A percentile compares a stretch with the other conserved stretches of the same genome.
Evolutionary conservation across 805 yeast genomes (phyloP).

Genomic region (Candida tammaniensis): DNA sequence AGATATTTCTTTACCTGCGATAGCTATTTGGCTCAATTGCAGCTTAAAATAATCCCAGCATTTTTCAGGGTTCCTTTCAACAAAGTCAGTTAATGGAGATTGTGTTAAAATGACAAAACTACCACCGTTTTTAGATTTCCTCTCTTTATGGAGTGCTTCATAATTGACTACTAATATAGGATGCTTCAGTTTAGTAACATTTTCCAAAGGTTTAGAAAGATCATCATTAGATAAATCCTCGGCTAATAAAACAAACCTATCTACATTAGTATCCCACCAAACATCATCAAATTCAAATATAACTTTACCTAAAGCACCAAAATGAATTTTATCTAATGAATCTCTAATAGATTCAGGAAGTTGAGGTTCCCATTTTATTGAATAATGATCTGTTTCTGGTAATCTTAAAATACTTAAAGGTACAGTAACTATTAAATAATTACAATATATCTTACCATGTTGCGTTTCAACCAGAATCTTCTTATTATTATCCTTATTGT

Average conservation of each 20-base stretch:
- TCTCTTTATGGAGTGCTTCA: conserved; percentile 35
- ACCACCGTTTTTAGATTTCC: conserved; percentile 32
- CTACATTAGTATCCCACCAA: conserved; percentile 44
- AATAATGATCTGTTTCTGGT: conserved; percentile 33
- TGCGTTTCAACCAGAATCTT: conserved; percentile 31
- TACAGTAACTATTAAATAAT: conserved; percentile 67
- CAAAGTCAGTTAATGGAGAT: conserved; percentile 64
- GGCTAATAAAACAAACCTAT: conserved; percentile 36
- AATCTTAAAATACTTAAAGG: conserved; percentile 70
- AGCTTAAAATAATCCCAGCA: conserved; percentile 64
- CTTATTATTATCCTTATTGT: conserved; percentile 10
- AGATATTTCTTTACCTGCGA: conserved; percentile 12
- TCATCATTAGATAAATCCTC: conserved; percentile 8
- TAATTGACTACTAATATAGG: conserved; percentile 65
- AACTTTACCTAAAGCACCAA: conserved; percentile 42
- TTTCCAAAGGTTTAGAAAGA: conserved; percentile 9
- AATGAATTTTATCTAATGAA: conserved; percentile 26
- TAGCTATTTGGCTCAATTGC: conserved; percentile 32
- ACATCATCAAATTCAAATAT: conserved; percentile 37
- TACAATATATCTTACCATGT: conserved; percentile 35
- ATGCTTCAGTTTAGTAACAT: conserved; percentile 45
- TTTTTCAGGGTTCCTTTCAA: conserved; percentile 47
- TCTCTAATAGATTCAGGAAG: conserved; percentile 18
- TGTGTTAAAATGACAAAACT: conserved; percentile 67
- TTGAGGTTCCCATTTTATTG: conserved; percentile 36